phyloP scores from a whole-genome alignment of 805 yeast genomes.

The Saturnispora ahearnii region DNA sequence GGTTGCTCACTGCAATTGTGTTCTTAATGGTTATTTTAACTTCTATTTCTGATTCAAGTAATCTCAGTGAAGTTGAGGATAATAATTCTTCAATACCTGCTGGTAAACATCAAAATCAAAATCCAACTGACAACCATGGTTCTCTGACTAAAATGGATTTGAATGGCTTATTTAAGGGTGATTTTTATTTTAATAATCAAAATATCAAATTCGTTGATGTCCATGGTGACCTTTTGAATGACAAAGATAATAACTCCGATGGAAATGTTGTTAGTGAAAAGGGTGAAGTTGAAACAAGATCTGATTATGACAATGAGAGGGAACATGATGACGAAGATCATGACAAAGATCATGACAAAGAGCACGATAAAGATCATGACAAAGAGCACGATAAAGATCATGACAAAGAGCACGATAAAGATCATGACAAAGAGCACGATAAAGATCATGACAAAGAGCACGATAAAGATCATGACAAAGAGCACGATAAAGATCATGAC shows the following conservation, averaged over 20 bases:
- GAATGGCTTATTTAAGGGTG: conserved; percentile 1
- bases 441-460: not conserved
- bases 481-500: not conserved
- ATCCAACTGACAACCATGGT: not conserved
- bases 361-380: not conserved
- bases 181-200: not conserved
- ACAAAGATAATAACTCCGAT: not conserved
- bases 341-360: not conserved
- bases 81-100: not conserved
- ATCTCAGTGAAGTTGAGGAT: too few relatives aligned
- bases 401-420: not conserved
- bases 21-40: not conserved
- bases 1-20: not conserved
- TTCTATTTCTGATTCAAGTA: not conserved
- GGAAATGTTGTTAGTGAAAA: not conserved
- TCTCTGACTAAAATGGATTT: not conserved
- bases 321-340: not conserved
- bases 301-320: not conserved
- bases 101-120: not conserved
- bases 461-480: conserved; percentile 2
- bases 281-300: not conserved
- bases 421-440: conserved; percentile 1
- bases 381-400: not conserved
- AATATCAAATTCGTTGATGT: conserved; percentile 3
- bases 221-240: not conserved